Evolutionary conservation across 805 yeast genomes (phyloP).

Genomic region (Hanseniaspora mollemarum): DNA sequence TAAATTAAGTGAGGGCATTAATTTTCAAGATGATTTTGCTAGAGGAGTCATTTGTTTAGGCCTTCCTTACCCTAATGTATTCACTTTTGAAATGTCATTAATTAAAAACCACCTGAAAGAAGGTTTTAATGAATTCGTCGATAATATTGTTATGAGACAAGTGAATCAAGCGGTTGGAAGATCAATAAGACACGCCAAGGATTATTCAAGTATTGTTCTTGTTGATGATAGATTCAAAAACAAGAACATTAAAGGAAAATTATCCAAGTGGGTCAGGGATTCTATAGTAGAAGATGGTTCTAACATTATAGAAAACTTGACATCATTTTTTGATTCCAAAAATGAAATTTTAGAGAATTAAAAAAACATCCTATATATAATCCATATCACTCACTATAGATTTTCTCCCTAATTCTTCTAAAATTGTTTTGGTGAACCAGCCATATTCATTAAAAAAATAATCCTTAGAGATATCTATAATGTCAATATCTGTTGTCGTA

Average conservation of each 20-base stretch:
- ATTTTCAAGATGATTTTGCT: constrained; percentile 78
- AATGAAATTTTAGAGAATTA: not conserved
- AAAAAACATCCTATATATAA: not conserved
- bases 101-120: constrained; percentile 47
- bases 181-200: constrained; percentile 72
- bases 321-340: constrained; percentile 19
- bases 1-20: constrained; percentile 83
- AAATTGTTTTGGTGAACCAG: constrained; percentile 28
- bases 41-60: constrained; percentile 81
- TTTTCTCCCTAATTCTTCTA: constrained; percentile 22
- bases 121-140: constrained; percentile 56
- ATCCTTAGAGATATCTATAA: constrained; percentile 26
- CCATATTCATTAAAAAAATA: constrained; percentile 25
- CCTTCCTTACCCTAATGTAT: constrained; percentile 75
- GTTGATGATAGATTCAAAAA: constrained; percentile 52
- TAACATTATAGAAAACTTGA: constrained; percentile 22
- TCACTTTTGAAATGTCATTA: constrained; percentile 70
- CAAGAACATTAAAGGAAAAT: constrained; percentile 40
- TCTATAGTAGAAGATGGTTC: constrained; percentile 25
- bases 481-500: constrained; percentile 28
- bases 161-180: constrained; percentile 89
- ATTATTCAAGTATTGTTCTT: constrained; percentile 64
- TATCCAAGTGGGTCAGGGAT: constrained; percentile 66
- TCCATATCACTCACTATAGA: constrained; percentile 24
- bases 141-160: constrained; percentile 78